Conservation (phyloP, 2,329 filamentous ascomycete genomes). For the Cordyceps farinosa region DNA sequence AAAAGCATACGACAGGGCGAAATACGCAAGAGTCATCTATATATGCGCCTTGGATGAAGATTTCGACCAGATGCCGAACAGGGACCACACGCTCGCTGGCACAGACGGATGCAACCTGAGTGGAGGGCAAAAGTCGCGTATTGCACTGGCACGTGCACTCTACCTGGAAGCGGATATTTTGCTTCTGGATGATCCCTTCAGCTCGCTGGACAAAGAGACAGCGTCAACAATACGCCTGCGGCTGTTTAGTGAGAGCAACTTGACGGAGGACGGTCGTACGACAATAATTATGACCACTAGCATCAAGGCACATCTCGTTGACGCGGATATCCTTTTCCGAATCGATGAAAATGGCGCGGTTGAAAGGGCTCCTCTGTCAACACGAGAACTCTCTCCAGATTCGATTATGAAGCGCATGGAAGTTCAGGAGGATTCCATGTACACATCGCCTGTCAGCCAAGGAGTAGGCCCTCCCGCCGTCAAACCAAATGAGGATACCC, state of each 20-base stretch:
- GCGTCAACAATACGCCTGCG: slow-evolving; percentile 14
- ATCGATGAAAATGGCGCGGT: not conserved
- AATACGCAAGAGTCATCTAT: not conserved
- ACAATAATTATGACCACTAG: slow-evolving; percentile 18
- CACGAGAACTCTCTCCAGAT: not conserved
- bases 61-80: slow-evolving; percentile 29
- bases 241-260: slow-evolving; percentile 18
- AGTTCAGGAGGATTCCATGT: not conserved
- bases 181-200: slow-evolving; percentile 66
- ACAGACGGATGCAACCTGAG: slow-evolving; percentile 21
- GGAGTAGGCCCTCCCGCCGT: not conserved
- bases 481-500: not conserved
- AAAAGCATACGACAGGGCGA: not conserved
- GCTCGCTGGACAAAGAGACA: slow-evolving; percentile 13
- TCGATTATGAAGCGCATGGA: not conserved
- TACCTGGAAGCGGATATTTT: slow-evolving; percentile 88
- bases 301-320: not conserved
- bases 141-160: slow-evolving; percentile 73
- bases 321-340: slow-evolving; percentile 2
- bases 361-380: not conserved
- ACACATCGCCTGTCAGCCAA: not conserved
- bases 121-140: slow-evolving; percentile 24
- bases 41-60: slow-evolving; percentile 34
- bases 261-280: slow-evolving; percentile 19
- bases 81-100: not conserved